These are phyloP conservation scores for Talaromyces nanjingensis DNA, from an alignment of 495 filamentous ascomycete genomes.

Conservation along the genomic window DNA sequence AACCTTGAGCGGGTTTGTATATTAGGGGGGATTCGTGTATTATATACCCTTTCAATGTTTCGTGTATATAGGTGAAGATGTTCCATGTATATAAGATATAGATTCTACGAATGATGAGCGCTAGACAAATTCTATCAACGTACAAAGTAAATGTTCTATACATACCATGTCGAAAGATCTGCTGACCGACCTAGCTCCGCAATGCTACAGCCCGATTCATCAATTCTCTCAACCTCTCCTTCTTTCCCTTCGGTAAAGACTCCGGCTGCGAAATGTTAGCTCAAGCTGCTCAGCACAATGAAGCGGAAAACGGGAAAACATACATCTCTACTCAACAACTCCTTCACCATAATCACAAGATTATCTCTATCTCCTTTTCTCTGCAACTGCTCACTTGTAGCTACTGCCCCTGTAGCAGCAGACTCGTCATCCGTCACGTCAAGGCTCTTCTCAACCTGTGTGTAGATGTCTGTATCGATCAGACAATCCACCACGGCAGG, in stretches of 20 bases:
- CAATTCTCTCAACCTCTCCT: slow-evolving; percentile 21
- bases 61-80: not conserved
- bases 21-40: not conserved
- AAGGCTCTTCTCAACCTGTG: slow-evolving; percentile 44
- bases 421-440: slow-evolving; percentile 21
- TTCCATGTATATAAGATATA: not conserved
- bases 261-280: slow-evolving; percentile 22
- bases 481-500: slow-evolving; percentile 42
- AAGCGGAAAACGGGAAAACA: slow-evolving; percentile 12
- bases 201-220: slow-evolving; percentile 13
- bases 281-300: not conserved
- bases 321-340: slow-evolving; percentile 48
- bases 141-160: not conserved
- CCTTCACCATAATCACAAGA: slow-evolving; percentile 52
- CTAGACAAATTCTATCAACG: not conserved
- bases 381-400: slow-evolving; percentile 21
- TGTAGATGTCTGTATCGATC: slow-evolving; percentile 37
- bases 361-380: slow-evolving; percentile 54
- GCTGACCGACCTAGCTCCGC: not conserved
- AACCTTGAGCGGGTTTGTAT: not conserved
- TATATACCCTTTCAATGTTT: not conserved
- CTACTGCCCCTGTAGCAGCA: not conserved
- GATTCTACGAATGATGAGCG: not conserved
- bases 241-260: slow-evolving; percentile 21
- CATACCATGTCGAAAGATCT: not conserved